A percentile compares a stretch with the other conserved stretches of the same genome.
phyloP scores from a whole-genome alignment of 768 basidiomycete genomes.

The Macrolepiota dolichaula region DNA sequence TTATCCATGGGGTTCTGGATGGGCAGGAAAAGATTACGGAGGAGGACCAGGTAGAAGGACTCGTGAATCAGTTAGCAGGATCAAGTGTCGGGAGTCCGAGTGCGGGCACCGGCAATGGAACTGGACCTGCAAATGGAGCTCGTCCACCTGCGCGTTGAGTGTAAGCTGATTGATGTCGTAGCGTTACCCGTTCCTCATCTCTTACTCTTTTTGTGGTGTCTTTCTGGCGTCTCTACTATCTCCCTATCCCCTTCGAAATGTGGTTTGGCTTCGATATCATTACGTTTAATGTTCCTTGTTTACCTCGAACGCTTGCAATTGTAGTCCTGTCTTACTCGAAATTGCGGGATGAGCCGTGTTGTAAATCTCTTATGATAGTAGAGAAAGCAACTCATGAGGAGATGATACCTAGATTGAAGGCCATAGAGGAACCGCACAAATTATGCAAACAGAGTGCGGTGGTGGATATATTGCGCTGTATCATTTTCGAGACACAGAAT shows the following conservation, averaged over 20 bases:
- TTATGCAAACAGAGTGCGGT: no score
- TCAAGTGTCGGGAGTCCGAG: slow-evolving; percentile 21
- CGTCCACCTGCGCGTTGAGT: not conserved
- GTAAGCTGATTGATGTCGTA: not conserved
- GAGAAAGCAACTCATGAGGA: no score
- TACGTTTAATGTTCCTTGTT: not conserved
- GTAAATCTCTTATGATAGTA: not conserved
- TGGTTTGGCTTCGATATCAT: slow-evolving; percentile 3
- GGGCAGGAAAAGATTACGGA: slow-evolving; percentile 47
- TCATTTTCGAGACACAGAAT: not conserved
- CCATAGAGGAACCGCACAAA: no score
- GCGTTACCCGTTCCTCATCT: not conserved
- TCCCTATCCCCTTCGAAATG: not conserved
- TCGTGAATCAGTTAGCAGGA: slow-evolving; percentile 32
- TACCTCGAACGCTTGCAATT: not conserved
- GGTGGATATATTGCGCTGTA: no score
- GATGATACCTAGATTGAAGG: no score
- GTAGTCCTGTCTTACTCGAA: not conserved
- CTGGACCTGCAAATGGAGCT: not conserved
- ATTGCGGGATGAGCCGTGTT: not conserved
- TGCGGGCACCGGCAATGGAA: not conserved
- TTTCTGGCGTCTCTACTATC: not conserved
- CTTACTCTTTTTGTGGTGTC: not conserved
- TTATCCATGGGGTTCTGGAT: slow-evolving; percentile 92
- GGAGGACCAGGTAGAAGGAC: slow-evolving; percentile 34